Evolutionary conservation across 208 protist genomes (phyloP).

Genomic region (Acanthamoeba divionensis): DNA sequence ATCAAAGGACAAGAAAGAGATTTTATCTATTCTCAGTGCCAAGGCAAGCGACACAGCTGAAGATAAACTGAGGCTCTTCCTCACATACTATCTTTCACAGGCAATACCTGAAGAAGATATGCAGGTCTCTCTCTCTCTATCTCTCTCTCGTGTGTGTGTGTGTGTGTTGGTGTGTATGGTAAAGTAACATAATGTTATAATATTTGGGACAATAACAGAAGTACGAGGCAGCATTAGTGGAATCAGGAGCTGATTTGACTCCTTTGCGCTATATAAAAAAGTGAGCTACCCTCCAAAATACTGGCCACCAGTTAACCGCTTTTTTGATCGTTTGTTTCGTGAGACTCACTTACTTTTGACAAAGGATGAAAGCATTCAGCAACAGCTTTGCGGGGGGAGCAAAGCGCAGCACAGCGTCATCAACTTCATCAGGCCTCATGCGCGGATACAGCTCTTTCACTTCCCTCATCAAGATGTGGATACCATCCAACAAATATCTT

Average conservation of each 20-base stretch:
- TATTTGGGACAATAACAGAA: background rate
- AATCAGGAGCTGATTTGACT: background rate
- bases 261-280: slow-evolving; percentile 42
- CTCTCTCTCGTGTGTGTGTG: too few relatives aligned
- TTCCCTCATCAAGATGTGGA: slow-evolving; percentile 56
- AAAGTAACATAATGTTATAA: background rate
- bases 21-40: slow-evolving; percentile 52
- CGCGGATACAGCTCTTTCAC: too few relatives aligned
- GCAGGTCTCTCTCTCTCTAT: too few relatives aligned
- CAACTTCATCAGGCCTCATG: background rate
- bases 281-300: background rate
- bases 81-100: slow-evolving; percentile 76
- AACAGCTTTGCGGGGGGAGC: slow-evolving; percentile 9
- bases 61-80: slow-evolving; percentile 77
- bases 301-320: too few relatives aligned
- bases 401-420: background rate
- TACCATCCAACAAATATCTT: background rate
- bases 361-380: slow-evolving; percentile 50
- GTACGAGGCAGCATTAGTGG: slow-evolving; percentile 2
- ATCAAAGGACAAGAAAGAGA: slow-evolving; percentile 69
- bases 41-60: slow-evolving; percentile 62
- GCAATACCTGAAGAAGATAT: slow-evolving; percentile 22
- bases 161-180: too few relatives aligned
- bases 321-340: too few relatives aligned
- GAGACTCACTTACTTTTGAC: too few relatives aligned